These are phyloP conservation scores for Glebionis coronaria DNA, from an alignment of 129 eudicot species.

Conservation along the genomic window DNA sequence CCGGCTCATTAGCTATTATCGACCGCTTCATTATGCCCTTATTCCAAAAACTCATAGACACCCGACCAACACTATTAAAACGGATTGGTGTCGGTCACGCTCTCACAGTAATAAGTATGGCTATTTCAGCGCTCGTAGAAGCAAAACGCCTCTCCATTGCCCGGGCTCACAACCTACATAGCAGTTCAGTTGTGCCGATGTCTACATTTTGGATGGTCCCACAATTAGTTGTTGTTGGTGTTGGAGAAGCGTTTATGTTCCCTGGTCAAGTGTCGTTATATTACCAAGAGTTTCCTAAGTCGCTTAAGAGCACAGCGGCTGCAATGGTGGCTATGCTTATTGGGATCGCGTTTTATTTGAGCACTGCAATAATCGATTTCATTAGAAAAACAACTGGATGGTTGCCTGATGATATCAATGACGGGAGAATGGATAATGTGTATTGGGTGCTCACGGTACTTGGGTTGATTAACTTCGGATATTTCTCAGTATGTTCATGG, in stretches of 20 bases:
- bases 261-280: slow-evolving; percentile 48
- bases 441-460: slow-evolving; percentile 43
- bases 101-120: slow-evolving; percentile 54
- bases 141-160: slow-evolving; percentile 44
- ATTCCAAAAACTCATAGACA: slow-evolving; percentile 33
- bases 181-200: slow-evolving; percentile 25
- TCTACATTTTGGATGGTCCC: slow-evolving; percentile 62
- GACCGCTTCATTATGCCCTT: slow-evolving; percentile 40
- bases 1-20: slow-evolving; percentile 29
- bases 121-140: slow-evolving; percentile 53
- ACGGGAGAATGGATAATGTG: slow-evolving; percentile 54
- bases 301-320: slow-evolving; percentile 44
- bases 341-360: slow-evolving; percentile 51
- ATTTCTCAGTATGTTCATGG: slow-evolving; percentile 45
- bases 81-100: slow-evolving; percentile 67
- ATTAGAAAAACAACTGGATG: slow-evolving; percentile 36
- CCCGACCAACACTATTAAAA: slow-evolving; percentile 43
- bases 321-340: slow-evolving; percentile 46
- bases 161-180: slow-evolving; percentile 8
- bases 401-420: slow-evolving; percentile 52
- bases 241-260: slow-evolving; percentile 61
- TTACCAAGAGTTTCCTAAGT: slow-evolving; percentile 55
- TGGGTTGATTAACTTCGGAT: slow-evolving; percentile 48
- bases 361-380: slow-evolving; percentile 42
- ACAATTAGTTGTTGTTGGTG: slow-evolving; percentile 42